These are phyloP conservation scores for Phytopythium sindhum DNA, from an alignment of 352 stramenopile species.

Conservation along the genomic window DNA sequence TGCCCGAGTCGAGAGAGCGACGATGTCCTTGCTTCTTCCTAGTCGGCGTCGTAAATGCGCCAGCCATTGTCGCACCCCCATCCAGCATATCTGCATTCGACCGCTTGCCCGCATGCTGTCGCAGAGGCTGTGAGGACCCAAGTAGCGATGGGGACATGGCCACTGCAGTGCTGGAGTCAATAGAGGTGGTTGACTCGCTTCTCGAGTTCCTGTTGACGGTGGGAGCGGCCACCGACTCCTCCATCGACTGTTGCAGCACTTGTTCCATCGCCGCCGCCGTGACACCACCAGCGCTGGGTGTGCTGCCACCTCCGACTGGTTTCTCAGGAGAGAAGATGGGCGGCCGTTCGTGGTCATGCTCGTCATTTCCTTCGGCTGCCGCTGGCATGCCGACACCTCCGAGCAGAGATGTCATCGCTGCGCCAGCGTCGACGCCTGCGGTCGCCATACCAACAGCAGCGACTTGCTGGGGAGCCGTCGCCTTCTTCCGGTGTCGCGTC, in stretches of 20 bases:
- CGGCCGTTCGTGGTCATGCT: not conserved
- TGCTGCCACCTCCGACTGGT: not conserved
- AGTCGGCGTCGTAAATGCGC: not conserved
- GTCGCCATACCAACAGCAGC: not conserved
- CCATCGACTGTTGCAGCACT: slow-evolving; percentile 1
- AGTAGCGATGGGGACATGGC: not conserved
- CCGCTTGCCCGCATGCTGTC: not conserved
- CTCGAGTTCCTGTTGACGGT: not conserved
- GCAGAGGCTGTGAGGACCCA: not conserved
- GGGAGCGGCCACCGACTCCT: not conserved
- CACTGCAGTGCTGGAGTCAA: not conserved
- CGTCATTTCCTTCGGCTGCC: not conserved
- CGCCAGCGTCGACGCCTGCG: not conserved
- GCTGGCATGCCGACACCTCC: not conserved
- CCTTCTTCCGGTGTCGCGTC: not conserved
- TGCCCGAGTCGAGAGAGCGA: not conserved
- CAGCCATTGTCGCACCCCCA: not conserved
- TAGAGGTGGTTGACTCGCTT: not conserved
- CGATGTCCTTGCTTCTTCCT: not conserved
- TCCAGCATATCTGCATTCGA: not conserved
- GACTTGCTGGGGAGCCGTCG: not conserved
- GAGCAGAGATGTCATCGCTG: slow-evolving; percentile 1
- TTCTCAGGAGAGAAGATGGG: not conserved
- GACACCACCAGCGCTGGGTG: not conserved
- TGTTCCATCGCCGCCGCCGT: not conserved